Base-by-base conservation (phyloP, 305 asterid genomes). In the Rubia peregrina region DNA sequence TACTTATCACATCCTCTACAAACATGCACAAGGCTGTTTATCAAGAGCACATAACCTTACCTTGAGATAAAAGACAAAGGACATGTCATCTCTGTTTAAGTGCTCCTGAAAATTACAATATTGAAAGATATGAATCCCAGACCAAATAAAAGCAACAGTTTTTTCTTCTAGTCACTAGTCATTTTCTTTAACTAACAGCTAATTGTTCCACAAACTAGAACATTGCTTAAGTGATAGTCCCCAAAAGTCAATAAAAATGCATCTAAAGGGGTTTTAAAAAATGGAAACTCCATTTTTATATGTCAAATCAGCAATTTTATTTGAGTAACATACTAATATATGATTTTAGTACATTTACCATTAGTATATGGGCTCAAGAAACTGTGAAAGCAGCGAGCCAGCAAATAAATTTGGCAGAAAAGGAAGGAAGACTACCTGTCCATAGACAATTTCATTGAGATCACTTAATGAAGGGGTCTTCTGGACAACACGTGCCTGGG, bases 391-490 rank as follows among this genome's bases (percentile, higher is more conserved):
- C 7, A 4, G 22, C 12, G 19, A n/a, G n/a, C n/a, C n/a, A n/a
- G n/a, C n/a, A n/a, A 5, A 51, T 40, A 44, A 38, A 49, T 33
- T 53, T 22, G 66, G 21, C 19, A 21, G 61, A 46, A 43, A 60
- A 12, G 53, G 6, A 22, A 77, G 43, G 68, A 55, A 17, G 74
- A 72, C 17, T 80, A 92, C 98, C 98, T 93, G 97, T 74, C 98
- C 98, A 73, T 87, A 89, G 57, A 92, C 90, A 80, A 93, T 86
- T 74, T 83, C 87, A 78, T 93, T 93, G 80, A 93, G 81, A 78
- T 91, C 97, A 81, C 90, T 93, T 72, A 89, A 75, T 67, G 98
- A 93, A 56, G 98, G 97, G 9, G 96, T 86, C 86, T 88, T 90
- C 86, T 87, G 92, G 76, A 89, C 79, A 44, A 89, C 73, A 65